phyloP scores from a whole-genome alignment of 2,329 filamentous ascomycete species.

The Elsinoe ampelina region DNA sequence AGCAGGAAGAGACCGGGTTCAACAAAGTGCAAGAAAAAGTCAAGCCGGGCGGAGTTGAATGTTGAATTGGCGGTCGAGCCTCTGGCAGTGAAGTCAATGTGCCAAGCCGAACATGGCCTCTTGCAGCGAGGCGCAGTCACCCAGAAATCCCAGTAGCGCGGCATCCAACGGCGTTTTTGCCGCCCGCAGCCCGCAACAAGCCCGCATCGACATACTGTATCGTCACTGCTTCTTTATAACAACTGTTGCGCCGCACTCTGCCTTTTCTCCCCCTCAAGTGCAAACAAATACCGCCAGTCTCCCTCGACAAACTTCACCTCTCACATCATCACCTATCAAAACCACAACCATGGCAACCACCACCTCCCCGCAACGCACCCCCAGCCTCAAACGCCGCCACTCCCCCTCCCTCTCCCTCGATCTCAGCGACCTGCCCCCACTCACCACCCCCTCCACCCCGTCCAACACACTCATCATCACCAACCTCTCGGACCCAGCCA shows the following conservation, averaged over 20 bases:
- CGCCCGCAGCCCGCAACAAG: not conserved
- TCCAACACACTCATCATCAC: constrained; percentile 81
- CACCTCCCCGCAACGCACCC: not conserved
- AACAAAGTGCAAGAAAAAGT: not conserved
- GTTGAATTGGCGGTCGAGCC: constrained; percentile 1
- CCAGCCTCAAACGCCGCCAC: constrained; percentile 21
- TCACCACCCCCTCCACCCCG: constrained; percentile 61
- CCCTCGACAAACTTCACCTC: not conserved
- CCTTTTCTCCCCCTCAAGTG: not conserved
- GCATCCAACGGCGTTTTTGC: not conserved
- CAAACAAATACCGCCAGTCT: not conserved
- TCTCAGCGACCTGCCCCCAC: constrained; percentile 60
- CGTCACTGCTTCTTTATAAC: not conserved
- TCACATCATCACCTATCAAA: not conserved
- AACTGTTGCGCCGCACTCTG: not conserved
- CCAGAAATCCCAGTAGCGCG: not conserved
- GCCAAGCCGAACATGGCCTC: not conserved
- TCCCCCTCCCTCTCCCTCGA: constrained; percentile 57
- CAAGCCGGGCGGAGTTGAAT: not conserved
- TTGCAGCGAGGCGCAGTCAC: not conserved
- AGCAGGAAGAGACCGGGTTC: constrained; percentile 2
- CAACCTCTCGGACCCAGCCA: constrained; percentile 61
- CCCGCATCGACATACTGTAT: not conserved
- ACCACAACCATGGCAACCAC: not conserved
- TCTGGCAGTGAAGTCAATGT: not conserved